Evolutionary conservation across 2,329 filamentous ascomycete species (phyloP), one percentile per base, ranked within the genome.

Genomic region (Fusarium verticillioides): DNA sequence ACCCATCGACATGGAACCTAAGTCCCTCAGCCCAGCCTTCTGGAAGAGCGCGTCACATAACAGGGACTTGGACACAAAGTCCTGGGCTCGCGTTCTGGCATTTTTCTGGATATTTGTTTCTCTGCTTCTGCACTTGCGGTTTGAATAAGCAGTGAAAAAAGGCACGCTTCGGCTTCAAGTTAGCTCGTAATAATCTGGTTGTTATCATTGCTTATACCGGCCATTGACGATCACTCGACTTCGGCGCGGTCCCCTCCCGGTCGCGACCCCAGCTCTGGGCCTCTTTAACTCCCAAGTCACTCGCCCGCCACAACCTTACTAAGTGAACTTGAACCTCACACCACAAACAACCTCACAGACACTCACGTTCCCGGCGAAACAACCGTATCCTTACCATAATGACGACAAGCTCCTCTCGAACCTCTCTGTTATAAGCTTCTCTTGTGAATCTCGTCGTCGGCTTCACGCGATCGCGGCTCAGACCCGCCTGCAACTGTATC

Each of bases 401-500:
- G 76, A 76, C 58, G 69, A 68, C 43, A 58, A 39, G 32, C 44
- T 44, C 26, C 64, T 21, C 63, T 30, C 34, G 50, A 50, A 58
- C 34, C 32, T 49, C 57, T 40, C 21, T 46, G 47, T 52, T 42
- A 57, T 71, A 72, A 75, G 46, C 58, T 54, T 40, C 34, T n/a
- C 13, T 19, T 30, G 50, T 69, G 37, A 67, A 61, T 42, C 44
- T 40, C 39, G 57, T 53, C 50, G 73, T 75, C 72, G 72, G 59
- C 56, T 69, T 60, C 66, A 62, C 72, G 72, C 72, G 69, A 74
- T 60, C 60, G 72, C 72, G 60, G 69, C 58, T 53, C 56, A 56
- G 56, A 66, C 53, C 67, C 70, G 63, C 63, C 67, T 64, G 50
- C 56, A 64, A 43, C 34, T 53, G 49, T 56, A 66, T 64, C 76